These are phyloP conservation scores for Trichoderma polysporum DNA, from an alignment of 2,329 filamentous ascomycete species.

Conservation along the genomic window DNA sequence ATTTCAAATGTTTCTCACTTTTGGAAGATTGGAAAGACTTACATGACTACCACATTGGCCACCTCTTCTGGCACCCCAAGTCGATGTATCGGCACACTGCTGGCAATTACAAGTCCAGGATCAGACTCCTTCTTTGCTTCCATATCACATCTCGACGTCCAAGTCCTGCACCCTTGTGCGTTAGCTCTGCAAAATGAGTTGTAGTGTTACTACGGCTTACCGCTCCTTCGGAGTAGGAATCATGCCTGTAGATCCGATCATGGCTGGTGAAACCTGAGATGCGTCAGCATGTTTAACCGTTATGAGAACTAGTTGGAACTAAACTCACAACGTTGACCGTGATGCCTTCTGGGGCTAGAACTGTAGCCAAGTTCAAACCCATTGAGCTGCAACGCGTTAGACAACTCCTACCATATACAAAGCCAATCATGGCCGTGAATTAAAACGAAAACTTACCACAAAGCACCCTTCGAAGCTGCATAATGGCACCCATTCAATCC, in stretches of 20 bases:
- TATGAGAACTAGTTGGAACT: neutral
- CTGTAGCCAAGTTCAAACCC: neutral
- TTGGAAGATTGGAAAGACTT: neutral
- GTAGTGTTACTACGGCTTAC: neutral
- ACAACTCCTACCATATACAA: neutral
- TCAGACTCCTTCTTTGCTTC: neutral
- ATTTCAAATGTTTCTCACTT: neutral
- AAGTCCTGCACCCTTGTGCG: neutral
- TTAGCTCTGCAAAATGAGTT: neutral
- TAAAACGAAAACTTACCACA: neutral
- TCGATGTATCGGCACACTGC: neutral
- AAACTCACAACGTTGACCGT: neutral
- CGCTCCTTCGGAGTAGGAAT: neutral
- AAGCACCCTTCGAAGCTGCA: neutral
- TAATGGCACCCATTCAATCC: neutral
- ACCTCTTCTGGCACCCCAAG: neutral
- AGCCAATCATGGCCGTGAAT: no score
- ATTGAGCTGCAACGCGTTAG: neutral
- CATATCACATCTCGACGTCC: neutral
- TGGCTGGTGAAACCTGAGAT: neutral
- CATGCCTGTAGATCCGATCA: neutral
- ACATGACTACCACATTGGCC: neutral
- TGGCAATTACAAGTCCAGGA: neutral
- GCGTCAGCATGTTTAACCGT: neutral
- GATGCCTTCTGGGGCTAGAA: neutral